These are phyloP conservation scores for Ophiostoma ulmi DNA, from an alignment of 2,329 filamentous ascomycete species.

Conservation along the genomic window DNA sequence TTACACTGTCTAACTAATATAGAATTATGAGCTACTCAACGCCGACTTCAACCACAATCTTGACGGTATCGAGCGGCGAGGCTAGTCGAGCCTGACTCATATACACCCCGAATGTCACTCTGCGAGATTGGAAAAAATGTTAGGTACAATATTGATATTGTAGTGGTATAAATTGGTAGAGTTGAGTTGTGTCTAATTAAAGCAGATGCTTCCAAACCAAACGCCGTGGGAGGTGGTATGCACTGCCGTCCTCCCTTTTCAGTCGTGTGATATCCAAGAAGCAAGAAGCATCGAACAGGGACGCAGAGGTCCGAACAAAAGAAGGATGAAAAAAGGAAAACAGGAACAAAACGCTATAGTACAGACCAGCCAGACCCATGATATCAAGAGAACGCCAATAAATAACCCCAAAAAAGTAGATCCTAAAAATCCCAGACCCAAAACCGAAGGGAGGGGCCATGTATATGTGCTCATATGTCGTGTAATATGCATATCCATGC, in stretches of 20 bases:
- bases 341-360: neutral
- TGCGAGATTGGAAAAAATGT: neutral
- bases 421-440: neutral
- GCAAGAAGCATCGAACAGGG: conserved; percentile 6
- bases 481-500: conserved; percentile 10
- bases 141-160: conserved; percentile 18
- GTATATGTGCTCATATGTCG: conserved; percentile 2
- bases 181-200: conserved; percentile 19
- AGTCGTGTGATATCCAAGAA: conserved; percentile 15
- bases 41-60: neutral
- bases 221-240: conserved; percentile 18
- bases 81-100: neutral
- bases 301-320: conserved; percentile 8
- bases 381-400: conserved; percentile 11
- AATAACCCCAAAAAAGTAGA: neutral
- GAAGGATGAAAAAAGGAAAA: conserved; percentile 15
- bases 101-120: neutral
- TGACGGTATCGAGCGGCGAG: neutral
- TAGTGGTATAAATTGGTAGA: conserved; percentile 22
- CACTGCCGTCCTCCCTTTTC: conserved; percentile 1
- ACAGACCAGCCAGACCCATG: conserved; percentile 6
- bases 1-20: neutral
- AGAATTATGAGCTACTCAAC: neutral
- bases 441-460: conserved; percentile 1
- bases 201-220: conserved; percentile 10